A percentile compares a stretch with the other conserved stretches of the same genome.
Conservation (phyloP, 306 rosid genomes). For the Trifolium pratense region DNA sequence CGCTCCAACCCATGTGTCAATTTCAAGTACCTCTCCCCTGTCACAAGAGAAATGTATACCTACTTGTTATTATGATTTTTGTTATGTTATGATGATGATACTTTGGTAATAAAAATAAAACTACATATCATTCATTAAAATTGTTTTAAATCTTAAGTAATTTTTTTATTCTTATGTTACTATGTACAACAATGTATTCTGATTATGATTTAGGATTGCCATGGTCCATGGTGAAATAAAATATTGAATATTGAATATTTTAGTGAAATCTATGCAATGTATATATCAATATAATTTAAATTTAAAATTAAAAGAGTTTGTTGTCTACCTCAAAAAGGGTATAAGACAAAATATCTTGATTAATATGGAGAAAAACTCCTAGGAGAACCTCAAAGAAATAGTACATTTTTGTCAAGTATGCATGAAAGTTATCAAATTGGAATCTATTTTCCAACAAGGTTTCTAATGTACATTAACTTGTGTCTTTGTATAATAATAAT, state of each 20-base stretch:
- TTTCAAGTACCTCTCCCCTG: constrained; percentile 95
- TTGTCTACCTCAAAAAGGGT: constrained; percentile 21
- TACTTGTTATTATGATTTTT: constrained; percentile 29
- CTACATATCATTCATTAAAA: background rate
- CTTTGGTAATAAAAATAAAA: background rate
- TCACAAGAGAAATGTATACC: constrained; percentile 34
- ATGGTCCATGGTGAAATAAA: constrained; percentile 29
- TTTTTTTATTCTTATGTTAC: no score
- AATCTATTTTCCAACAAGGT: constrained; percentile 28
- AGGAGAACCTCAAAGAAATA: constrained; percentile 35
- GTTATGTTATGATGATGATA: no score
- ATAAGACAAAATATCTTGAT: constrained; percentile 29
- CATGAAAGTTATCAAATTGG: constrained; percentile 15
- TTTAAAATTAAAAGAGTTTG: constrained; percentile 16
- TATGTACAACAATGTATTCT: background rate
- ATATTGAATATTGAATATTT: constrained; percentile 9
- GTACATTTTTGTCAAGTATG: constrained; percentile 30
- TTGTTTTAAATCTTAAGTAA: background rate
- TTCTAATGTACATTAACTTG: background rate
- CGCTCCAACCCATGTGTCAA: constrained; percentile 95
- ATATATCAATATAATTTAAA: constrained; percentile 8
- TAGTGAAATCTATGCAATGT: constrained; percentile 32
- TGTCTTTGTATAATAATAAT: constrained; percentile 7
- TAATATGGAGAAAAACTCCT: constrained; percentile 35
- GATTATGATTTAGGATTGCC: background rate